Conservation (phyloP, 371 early-diverging fungal species). For the Rhizopus stolonifer region DNA sequence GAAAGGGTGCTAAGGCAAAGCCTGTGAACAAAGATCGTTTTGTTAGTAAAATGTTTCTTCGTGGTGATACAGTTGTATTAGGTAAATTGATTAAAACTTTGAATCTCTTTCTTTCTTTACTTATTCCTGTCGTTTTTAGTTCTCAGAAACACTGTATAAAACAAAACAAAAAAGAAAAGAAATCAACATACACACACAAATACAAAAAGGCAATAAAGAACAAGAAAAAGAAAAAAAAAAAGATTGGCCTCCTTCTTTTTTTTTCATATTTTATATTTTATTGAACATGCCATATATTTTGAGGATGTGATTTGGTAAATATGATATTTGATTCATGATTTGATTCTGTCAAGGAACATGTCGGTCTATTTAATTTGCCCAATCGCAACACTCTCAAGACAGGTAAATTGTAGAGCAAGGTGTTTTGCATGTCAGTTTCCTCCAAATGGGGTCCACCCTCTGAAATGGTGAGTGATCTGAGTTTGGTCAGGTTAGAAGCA, state of each 20-base stretch:
- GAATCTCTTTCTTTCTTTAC: neutral
- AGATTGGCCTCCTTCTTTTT: neutral
- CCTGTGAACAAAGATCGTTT: constrained; percentile 98
- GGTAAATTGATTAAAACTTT: constrained; percentile 46
- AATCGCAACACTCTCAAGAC: neutral
- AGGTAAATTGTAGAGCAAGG: neutral
- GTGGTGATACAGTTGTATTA: constrained; percentile 95
- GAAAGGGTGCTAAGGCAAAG: constrained; percentile 91
- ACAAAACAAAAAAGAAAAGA: constrained; percentile 5
- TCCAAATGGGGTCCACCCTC: neutral
- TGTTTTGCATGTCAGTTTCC: neutral
- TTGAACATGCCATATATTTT: constrained; percentile 2
- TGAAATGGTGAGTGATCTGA: neutral
- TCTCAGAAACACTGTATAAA: constrained; percentile 42
- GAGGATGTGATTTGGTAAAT: neutral
- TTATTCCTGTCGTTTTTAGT: constrained; percentile 16
- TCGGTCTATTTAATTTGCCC: neutral
- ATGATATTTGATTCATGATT: too few species aligned
- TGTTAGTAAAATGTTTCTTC: constrained; percentile 96
- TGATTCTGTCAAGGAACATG: too few species aligned
- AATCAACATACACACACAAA: too few species aligned
- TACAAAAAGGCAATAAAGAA: constrained; percentile 8
- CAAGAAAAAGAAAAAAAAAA: constrained; percentile 8
- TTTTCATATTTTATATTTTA: too few species aligned
- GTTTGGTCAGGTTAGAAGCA: neutral